These are phyloP conservation scores for Penicillium nucicola DNA, from an alignment of 495 filamentous ascomycete species.

Conservation along the genomic window DNA sequence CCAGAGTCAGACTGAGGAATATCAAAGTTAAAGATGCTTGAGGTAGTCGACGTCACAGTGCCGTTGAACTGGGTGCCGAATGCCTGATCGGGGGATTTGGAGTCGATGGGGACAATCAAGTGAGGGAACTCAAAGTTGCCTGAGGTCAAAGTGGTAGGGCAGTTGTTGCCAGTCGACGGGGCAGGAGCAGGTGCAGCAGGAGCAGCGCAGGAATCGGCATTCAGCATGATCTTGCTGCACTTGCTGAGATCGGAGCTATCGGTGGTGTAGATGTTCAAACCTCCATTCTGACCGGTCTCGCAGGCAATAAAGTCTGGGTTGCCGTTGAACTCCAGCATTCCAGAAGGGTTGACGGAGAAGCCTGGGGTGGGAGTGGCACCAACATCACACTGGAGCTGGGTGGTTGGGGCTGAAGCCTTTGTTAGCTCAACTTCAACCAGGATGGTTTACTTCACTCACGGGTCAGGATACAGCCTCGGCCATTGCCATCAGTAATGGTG, in stretches of 20 bases:
- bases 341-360: slow-evolving; percentile 49
- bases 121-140: slow-evolving; percentile 61
- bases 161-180: slow-evolving; percentile 25
- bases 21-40: slow-evolving; percentile 70
- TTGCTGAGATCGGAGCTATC: slow-evolving; percentile 38
- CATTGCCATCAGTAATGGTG: slow-evolving; percentile 46
- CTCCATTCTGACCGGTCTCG: slow-evolving; percentile 45
- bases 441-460: slow-evolving; percentile 27
- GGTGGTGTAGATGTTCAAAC: slow-evolving; percentile 51
- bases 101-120: slow-evolving; percentile 64
- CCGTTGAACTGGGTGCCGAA: slow-evolving; percentile 55
- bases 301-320: slow-evolving; percentile 52
- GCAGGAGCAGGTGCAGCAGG: slow-evolving; percentile 2
- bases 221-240: slow-evolving; percentile 47
- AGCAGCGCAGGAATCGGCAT: slow-evolving; percentile 44
- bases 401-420: slow-evolving; percentile 42
- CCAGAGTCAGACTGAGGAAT: slow-evolving; percentile 50
- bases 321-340: slow-evolving; percentile 42
- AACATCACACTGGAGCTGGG: slow-evolving; percentile 64
- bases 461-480: slow-evolving; percentile 57
- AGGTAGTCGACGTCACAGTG: slow-evolving; percentile 50
- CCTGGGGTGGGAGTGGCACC: slow-evolving; percentile 43
- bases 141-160: slow-evolving; percentile 47
- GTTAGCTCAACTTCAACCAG: slow-evolving; percentile 5
- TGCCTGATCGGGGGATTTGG: slow-evolving; percentile 45